These are phyloP conservation scores for Astrothelium subdiscretum DNA, from an alignment of 495 filamentous ascomycete genomes.

Conservation along the genomic window DNA sequence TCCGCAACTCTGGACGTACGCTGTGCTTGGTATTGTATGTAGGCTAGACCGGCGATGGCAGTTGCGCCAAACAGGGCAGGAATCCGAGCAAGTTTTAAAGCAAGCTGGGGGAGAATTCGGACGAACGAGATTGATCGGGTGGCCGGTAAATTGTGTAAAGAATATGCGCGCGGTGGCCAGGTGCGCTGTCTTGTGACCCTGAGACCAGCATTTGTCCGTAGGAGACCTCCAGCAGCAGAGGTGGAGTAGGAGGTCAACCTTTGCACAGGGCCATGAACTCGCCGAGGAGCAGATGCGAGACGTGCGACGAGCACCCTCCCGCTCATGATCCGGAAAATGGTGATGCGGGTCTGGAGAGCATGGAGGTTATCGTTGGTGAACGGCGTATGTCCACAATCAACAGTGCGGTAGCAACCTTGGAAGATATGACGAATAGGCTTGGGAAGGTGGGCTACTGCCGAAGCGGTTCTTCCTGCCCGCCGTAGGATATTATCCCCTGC, in stretches of 20 bases:
- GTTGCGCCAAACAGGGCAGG: slow-evolving; percentile 87
- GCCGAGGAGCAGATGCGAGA: slow-evolving; percentile 52
- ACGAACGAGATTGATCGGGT: slow-evolving; percentile 79
- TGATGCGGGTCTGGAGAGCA: not conserved
- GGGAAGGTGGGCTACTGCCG: not conserved
- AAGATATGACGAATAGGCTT: not conserved
- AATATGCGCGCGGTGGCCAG: slow-evolving; percentile 64
- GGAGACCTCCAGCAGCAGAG: slow-evolving; percentile 52
- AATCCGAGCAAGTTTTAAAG: slow-evolving; percentile 72
- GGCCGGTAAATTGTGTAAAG: slow-evolving; percentile 74
- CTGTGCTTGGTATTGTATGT: slow-evolving; percentile 91
- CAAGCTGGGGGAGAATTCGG: slow-evolving; percentile 74
- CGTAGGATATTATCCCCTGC: no score
- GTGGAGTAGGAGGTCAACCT: slow-evolving; percentile 52
- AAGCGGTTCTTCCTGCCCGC: not conserved
- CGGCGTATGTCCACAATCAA: not conserved
- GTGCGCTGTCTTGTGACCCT: slow-evolving; percentile 47
- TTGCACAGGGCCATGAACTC: slow-evolving; percentile 38
- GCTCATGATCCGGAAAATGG: slow-evolving; percentile 48
- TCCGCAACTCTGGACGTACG: slow-evolving; percentile 43
- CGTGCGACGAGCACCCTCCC: slow-evolving; percentile 65
- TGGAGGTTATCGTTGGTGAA: not conserved
- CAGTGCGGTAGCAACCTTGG: not conserved
- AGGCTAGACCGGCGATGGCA: slow-evolving; percentile 74
- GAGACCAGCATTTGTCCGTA: slow-evolving; percentile 51